Base-by-base conservation (phyloP, 2,329 filamentous ascomycete species). In the Clonostachys solani region DNA sequence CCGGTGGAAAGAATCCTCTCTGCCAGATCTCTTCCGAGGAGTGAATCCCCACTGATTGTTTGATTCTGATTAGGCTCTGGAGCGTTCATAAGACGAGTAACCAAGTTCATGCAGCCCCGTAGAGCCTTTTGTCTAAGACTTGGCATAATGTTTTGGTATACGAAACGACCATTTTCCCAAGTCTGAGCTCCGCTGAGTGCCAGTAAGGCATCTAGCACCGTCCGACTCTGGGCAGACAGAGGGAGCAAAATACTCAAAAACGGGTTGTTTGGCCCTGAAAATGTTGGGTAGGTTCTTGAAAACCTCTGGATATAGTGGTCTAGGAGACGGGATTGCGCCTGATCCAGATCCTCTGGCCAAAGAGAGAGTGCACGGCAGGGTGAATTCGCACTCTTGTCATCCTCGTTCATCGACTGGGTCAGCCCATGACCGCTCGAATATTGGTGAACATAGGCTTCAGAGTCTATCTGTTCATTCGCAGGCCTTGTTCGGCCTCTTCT, bases 271-370 rank as follows among this genome's bases (percentile, higher is more conserved):
- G 52, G 52, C 3, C 48, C 51, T 9, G 49, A 43, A 42, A 47
- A 54, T 5, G 51, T 43, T 3, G 52, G 54, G 33, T 52, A 55
- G 15, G 48, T 52, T 33, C 49, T 44, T 3, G 52, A 54, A 34
- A 56, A 55, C 8, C 47, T 43, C 17, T 54, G 54, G 12, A 54
- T 50, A 40, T 55, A 55, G 40, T 50, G 50, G 23, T 52, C 41
- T 33, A 55, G 50, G 12, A 54, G 44, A 12, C 44, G 46, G 5
- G 40, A 51, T 44, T 55, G 52, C 19, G 38, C 38, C 2, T 29
- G 17, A 23, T 47, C 45, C 7, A 54, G 47, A 13, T 52, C 42
- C 6, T 48, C 49, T 5, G 53, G 54, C 52, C 52, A 53, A 33
- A 45, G 29, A 7, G 50, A 50, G 16, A 54, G 37, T 3, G 17